A percentile compares a stretch with the other conserved stretches of the same genome.
phyloP scores from a whole-genome alignment of 768 basidiomycete genomes.

The Pholiota microspora region DNA sequence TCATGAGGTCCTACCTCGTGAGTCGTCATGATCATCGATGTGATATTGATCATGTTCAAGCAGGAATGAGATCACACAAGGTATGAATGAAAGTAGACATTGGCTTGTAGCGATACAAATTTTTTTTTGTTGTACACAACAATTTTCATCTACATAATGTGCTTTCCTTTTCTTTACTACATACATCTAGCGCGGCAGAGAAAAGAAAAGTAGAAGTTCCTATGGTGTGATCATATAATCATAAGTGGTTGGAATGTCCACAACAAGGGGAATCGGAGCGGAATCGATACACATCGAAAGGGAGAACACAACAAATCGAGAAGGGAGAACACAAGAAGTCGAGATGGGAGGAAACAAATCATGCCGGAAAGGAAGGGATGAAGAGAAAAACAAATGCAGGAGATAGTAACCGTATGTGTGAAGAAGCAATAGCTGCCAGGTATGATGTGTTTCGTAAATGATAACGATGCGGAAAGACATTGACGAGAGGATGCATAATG shows the following conservation, averaged over 20 bases:
- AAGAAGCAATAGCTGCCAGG: background rate
- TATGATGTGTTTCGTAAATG: background rate
- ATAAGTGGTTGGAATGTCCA: background rate
- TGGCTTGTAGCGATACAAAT: background rate
- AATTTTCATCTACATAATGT: conserved; percentile 1
- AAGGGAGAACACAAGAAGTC: background rate
- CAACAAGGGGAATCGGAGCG: too few relatives aligned
- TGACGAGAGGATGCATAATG: conserved; percentile 12
- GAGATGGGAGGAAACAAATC: background rate
- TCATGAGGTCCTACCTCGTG: too few relatives aligned
- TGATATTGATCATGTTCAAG: too few relatives aligned
- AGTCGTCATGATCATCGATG: too few relatives aligned
- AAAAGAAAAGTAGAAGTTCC: background rate
- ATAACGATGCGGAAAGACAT: conserved; percentile 5
- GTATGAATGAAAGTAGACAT: too few relatives aligned
- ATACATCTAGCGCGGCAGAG: background rate
- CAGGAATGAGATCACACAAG: too few relatives aligned
- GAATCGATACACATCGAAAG: background rate
- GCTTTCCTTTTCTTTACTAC: background rate
- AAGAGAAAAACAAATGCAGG: background rate
- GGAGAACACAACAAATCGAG: background rate
- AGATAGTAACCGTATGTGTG: background rate
- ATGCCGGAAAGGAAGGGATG: background rate
- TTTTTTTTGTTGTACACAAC: background rate
- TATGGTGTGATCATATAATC: background rate